Base-by-base conservation (phyloP, 2,329 filamentous ascomycete species). In the Colletotrichum sp. region DNA sequence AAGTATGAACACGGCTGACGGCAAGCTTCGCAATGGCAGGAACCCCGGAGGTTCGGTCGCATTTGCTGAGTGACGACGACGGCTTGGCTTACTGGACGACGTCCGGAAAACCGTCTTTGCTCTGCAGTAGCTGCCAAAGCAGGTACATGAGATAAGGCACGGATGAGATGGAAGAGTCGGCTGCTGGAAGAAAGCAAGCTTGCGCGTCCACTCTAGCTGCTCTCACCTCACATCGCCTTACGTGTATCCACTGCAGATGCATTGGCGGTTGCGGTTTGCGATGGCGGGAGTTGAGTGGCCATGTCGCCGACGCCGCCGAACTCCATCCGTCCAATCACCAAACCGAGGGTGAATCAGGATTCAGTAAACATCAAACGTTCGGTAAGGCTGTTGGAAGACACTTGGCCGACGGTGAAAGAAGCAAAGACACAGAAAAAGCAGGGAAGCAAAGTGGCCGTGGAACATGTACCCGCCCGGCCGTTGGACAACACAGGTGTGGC, bases 171-270 rank as follows among this genome's bases (percentile, higher is more conserved):
- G 63, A 36, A 69, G 59, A 64, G 49, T 49, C 64, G 59, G 57
- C 44, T 21, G 16, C 57, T 34, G 57, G 30, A 55, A 21, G 44
- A 52, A 21, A 6, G n/a, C n/a, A 52, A 62, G 74, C 74, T 76
- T 76, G 74, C 74, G 74, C 74, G 74, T 76, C 71, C 64, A 65
- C 32, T 72, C 26, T 52, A 52, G 16, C 39, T 21, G n/a, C 44
- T 21, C 44, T 1, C 44, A 44, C 16, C 44, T 52, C 44, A 52
- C n/a, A 21, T 52, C 10, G 44, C 44, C 44, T 49, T 62, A 24
- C 59, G 59, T 62, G 59, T 62, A 15, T 62, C 10, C 28, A 34
- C 59, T 62, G 28, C 44, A 49, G 44, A 5, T 49, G 44, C 44
- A 49, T 21, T 34, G 4, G n/a, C 28, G 28, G 26, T 62, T 63